Base-by-base conservation (phyloP, 148 eudicot genomes). In the Simmondsia chinensis region DNA sequence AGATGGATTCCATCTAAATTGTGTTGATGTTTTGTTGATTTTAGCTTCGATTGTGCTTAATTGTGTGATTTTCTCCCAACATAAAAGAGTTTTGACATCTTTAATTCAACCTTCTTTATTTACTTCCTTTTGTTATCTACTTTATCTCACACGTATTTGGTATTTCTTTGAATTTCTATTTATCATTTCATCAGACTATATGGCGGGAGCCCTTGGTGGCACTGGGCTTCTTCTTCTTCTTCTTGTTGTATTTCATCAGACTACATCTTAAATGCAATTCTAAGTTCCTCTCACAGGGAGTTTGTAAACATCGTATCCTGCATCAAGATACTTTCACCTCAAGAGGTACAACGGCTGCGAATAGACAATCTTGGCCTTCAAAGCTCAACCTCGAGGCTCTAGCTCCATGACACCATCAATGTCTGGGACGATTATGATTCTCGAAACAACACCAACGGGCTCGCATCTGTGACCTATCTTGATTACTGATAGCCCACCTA, bases 281-380 rank as follows among this genome's bases (percentile, higher is more conserved):
- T 2, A 30, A 1, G n/a, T n/a, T n/a, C n/a, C n/a, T 6, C 22
- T 56, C 41, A 8, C 70, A 81, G 95, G 69, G 87, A 78, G 65
- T 81, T 86, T 43, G 87, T 81, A 20, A 78, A 77, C 69, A 75
- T 68, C 39, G 91, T 86, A 8, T 71, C 75, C 72, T 82, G 65
- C 66, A 85, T 85, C 49, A 80, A 77, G 77, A 80, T 85, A 48
- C 77, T 85, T 24, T 85, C 95, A 19, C 82, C 82, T 9, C 68
- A 64, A 43, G 87, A 81, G 52, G 83, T 81, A 58, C 91, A 73
- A 50, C 81, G 75, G 53, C 70, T 86, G 95, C 83, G 91, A 21
- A 82, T 74, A 68, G 59, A 64, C 23, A 87, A 82, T 7, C 57
- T 68, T 20, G 57, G 73, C 50, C 77, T 77, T 66, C 72, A 63